Evolutionary conservation across 441 rosid species (phyloP).

Genomic region (Populus tomentosa): DNA sequence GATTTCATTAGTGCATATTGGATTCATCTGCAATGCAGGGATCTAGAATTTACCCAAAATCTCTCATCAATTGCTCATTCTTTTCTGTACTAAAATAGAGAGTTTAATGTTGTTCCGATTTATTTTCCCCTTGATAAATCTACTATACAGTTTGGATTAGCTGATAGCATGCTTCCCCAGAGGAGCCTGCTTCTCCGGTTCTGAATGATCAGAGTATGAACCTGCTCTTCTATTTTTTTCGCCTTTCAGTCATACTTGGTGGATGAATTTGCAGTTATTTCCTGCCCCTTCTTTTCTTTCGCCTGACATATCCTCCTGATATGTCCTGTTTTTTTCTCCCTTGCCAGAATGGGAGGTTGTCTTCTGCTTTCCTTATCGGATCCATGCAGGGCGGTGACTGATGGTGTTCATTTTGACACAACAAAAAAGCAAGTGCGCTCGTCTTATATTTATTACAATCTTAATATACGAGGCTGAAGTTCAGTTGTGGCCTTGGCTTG

Average conservation of each 20-base stretch:
- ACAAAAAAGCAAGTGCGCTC: no score
- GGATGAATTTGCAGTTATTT: background rate
- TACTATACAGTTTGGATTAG: slow-evolving; percentile 60
- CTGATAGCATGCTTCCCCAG: slow-evolving; percentile 66
- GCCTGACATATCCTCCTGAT: background rate
- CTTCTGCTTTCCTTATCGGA: no score
- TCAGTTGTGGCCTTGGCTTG: slow-evolving; percentile 15
- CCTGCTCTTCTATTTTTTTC: background rate
- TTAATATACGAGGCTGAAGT: background rate
- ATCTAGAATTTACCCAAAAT: no score
- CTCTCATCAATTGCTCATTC: background rate
- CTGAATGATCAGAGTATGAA: slow-evolving; percentile 73
- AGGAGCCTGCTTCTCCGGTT: slow-evolving; percentile 71
- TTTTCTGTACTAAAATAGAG: background rate
- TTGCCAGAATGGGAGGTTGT: no score
- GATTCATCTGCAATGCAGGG: no score
- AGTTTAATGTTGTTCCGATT: background rate
- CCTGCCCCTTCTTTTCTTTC: background rate
- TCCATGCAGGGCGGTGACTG: no score
- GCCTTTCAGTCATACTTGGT: background rate
- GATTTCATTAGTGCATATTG: no score
- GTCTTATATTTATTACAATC: no score
- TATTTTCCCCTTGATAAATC: slow-evolving; percentile 2
- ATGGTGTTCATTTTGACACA: no score
- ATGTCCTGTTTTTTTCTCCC: no score